Evolutionary conservation across 2,329 filamentous ascomycete genomes (phyloP).

Genomic region (Xylaria sp.): DNA sequence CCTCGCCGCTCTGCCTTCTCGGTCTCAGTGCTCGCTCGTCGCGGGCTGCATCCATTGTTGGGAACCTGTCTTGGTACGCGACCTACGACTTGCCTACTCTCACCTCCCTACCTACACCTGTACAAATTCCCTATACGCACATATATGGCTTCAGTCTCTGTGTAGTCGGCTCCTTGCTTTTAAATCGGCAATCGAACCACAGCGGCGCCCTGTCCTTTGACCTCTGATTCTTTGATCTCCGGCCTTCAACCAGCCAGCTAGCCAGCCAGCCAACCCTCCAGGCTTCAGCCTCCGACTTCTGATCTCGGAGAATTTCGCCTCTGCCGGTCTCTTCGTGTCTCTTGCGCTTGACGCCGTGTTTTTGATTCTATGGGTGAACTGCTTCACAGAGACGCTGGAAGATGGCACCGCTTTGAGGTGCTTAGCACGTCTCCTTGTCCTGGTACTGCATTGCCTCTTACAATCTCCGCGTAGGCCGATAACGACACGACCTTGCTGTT

Average conservation of each 20-base stretch:
- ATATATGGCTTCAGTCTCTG: constrained; percentile 16
- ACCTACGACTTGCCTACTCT: neutral
- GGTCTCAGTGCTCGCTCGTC: constrained; percentile 25
- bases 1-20: constrained; percentile 15
- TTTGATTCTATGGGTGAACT: constrained; percentile 46
- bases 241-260: neutral
- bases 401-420: constrained; percentile 51
- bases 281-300: neutral
- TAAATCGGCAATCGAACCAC: constrained; percentile 25
- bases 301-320: neutral
- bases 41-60: constrained; percentile 21
- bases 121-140: constrained; percentile 10
- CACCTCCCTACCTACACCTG: neutral
- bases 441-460: constrained; percentile 13
- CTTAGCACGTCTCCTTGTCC: constrained; percentile 39
- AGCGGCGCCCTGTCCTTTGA: constrained; percentile 2
- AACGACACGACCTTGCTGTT: constrained; percentile 15
- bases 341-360: constrained; percentile 13
- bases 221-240: neutral
- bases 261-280: neutral
- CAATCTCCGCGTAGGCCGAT: constrained; percentile 20
- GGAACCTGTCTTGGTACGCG: constrained; percentile 2
- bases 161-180: constrained; percentile 20
- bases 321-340: constrained; percentile 5
- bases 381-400: constrained; percentile 43